These are phyloP conservation scores for Cicer pinnatifidum DNA, from an alignment of 306 rosid genomes.

Conservation along the genomic window DNA sequence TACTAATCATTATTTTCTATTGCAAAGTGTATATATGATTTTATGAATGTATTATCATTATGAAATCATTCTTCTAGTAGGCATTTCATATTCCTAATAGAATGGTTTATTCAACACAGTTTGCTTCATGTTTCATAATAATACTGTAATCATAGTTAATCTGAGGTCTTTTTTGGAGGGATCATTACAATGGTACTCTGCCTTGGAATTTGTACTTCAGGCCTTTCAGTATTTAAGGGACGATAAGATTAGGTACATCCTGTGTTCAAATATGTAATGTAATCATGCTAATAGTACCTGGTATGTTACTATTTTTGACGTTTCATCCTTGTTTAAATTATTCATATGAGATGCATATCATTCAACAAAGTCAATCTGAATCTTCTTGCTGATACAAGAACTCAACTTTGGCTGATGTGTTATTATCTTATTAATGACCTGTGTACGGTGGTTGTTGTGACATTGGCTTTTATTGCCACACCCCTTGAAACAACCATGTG, in stretches of 20 bases:
- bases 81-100: constrained; percentile 13
- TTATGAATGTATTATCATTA: background rate
- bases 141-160: background rate
- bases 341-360: constrained; percentile 36
- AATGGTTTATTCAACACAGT: constrained; percentile 30
- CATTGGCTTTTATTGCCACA: constrained; percentile 46
- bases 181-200: constrained; percentile 37
- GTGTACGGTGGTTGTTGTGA: constrained; percentile 32
- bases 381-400: constrained; percentile 30
- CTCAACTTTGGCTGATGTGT: constrained; percentile 30
- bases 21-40: too few relatives aligned
- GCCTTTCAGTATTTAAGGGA: constrained; percentile 41
- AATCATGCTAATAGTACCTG: constrained; percentile 10
- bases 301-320: constrained; percentile 42
- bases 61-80: constrained; percentile 16
- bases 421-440: constrained; percentile 35
- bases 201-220: constrained; percentile 43
- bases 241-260: constrained; percentile 43
- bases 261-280: constrained; percentile 33
- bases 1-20: too few relatives aligned
- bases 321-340: constrained; percentile 41
- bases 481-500: constrained; percentile 41
- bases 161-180: constrained; percentile 12
- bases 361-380: constrained; percentile 34
- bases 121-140: constrained; percentile 28